Conservation (phyloP, 2,329 filamentous ascomycete genomes). For the Didymella sp. region DNA sequence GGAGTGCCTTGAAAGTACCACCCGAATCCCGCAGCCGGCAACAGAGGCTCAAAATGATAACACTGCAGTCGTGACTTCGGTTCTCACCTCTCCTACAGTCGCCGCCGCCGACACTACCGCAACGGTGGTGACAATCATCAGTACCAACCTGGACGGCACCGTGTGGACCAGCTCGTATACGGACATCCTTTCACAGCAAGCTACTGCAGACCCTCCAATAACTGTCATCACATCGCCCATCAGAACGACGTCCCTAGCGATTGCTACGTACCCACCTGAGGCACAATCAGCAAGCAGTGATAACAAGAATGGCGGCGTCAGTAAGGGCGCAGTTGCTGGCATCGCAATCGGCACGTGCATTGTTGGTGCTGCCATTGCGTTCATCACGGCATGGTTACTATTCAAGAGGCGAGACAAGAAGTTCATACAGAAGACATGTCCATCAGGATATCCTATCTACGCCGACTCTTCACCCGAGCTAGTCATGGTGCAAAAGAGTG, state of each 20-base stretch:
- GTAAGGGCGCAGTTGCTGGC: slow-evolving; percentile 15
- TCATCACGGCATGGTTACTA: slow-evolving; percentile 36
- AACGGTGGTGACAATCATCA: not conserved
- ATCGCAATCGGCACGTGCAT: slow-evolving; percentile 23
- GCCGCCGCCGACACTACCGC: not conserved
- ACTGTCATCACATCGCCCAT: not conserved
- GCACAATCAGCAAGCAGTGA: not conserved
- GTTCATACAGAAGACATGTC: slow-evolving; percentile 9
- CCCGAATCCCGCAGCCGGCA: no score
- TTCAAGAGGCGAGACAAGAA: slow-evolving; percentile 37
- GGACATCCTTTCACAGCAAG: not conserved
- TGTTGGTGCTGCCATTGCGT: slow-evolving; percentile 40
- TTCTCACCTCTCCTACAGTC: no score
- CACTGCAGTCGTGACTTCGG: not conserved
- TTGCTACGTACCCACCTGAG: not conserved
- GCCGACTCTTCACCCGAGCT: slow-evolving; percentile 36
- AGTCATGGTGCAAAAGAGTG: slow-evolving; percentile 32
- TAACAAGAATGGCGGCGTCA: not conserved
- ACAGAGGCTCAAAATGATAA: no score
- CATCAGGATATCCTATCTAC: slow-evolving; percentile 23
- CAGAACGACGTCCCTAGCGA: not conserved
- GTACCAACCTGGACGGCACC: not conserved
- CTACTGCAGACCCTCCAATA: not conserved
- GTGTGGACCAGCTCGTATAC: not conserved
- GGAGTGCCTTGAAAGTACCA: no score